Base-by-base conservation (phyloP, 805 yeast genomes). In the Metschnikowia anglica region DNA sequence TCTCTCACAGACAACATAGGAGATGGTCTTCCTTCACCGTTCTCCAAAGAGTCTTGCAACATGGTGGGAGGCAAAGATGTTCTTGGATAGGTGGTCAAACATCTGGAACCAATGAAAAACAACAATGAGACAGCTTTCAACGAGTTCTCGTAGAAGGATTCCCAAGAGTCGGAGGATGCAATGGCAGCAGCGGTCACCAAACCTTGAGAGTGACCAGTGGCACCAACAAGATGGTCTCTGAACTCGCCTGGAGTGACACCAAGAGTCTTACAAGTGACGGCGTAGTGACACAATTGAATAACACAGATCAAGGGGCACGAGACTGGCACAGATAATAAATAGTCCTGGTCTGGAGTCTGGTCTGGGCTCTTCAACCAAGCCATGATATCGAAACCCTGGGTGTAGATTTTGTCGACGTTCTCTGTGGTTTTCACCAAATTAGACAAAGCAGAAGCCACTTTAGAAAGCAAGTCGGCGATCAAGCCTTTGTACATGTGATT, bases 291-390 rank as follows among this genome's bases (percentile, higher is more conserved):
- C 60, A 93, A 77, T 72, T 93, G 99, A 62, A 91, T 89, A 42
- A 90, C 85, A 72, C 97, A 93, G 60, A 93, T 93, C 60, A 91
- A 77, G n/a, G 99, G 99, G 67, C 97, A 91, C 23, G 95, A 85
- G 33, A 93, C 88, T 43, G 98, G 97, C 37, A 91, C 95, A 17
- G 88, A 81, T 55, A 93, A 76, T 53, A 93, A 73, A 63, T 90
- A 90, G 64, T 89, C 95, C 56, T 73, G 80, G 59, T 87, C 88
- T 46, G 99, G 99, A 39, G 96, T 87, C 57, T 81, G 74, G 59
- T 85, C 89, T 49, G 93, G 89, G 55, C 79, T 73, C 53, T 80
- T 80, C 58, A 93, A 81, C 99, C 99, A 93, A 44, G 78, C 74
- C 58, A 89, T 68, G 53, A 93, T 76, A 64, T 91, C 89, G 53